Conservation (phyloP, 163 green algal genomes). For the Chlorella variabilis region DNA sequence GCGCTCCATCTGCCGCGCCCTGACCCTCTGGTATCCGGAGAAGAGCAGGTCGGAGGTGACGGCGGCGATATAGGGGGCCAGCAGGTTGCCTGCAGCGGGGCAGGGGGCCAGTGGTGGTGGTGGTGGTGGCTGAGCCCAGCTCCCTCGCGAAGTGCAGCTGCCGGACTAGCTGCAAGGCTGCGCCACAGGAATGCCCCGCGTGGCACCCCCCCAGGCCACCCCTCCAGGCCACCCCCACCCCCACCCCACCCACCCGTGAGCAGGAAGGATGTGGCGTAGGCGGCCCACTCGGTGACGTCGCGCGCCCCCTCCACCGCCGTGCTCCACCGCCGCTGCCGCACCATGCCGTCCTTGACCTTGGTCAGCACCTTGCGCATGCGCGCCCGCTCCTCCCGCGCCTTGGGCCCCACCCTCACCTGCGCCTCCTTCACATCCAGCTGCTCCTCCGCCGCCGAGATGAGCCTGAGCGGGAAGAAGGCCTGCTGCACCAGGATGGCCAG, state of each 20-base stretch:
- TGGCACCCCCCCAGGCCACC: too few species aligned
- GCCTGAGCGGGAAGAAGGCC: constrained; percentile 11
- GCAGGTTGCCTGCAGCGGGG: constrained; percentile 33
- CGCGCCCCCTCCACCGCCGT: constrained; percentile 18
- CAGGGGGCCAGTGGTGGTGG: neutral
- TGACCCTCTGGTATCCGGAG: constrained; percentile 25
- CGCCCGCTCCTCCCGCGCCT: neutral
- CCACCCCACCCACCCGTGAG: constrained; percentile 22
- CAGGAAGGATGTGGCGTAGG: constrained; percentile 32
- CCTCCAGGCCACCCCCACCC: too few species aligned
- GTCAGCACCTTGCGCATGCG: constrained; percentile 35
- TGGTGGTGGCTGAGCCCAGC: too few species aligned
- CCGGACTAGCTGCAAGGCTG: too few species aligned
- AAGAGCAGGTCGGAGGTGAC: constrained; percentile 32
- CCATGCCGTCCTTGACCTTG: constrained; percentile 28
- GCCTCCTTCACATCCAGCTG: constrained; percentile 19
- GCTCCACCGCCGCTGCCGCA: constrained; percentile 23
- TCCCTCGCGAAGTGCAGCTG: too few species aligned
- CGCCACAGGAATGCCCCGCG: too few species aligned
- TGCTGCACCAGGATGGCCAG: constrained; percentile 30
- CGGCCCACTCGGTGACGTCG: constrained; percentile 26
- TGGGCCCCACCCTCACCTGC: neutral
- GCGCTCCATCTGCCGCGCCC: constrained; percentile 10
- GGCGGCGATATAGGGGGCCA: constrained; percentile 32
- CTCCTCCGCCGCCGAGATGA: constrained; percentile 21